Percentiles rank a stretch among this genome's conserved stretches.
phyloP scores from a whole-genome alignment of 2,329 filamentous ascomycete species.

The Didymella exigua region DNA sequence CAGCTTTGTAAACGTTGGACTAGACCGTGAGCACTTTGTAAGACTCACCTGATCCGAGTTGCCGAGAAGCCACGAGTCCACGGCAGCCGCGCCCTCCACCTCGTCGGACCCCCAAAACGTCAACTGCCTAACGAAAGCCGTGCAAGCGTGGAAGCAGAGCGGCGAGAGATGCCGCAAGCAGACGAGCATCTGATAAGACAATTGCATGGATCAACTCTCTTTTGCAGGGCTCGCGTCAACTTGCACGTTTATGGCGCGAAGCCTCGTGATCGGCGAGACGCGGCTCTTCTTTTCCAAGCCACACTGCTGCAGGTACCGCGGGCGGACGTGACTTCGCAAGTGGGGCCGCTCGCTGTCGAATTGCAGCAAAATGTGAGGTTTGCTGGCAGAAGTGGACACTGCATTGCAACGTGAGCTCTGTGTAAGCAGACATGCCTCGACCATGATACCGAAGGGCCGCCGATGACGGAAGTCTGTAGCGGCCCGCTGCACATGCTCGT shows the following conservation, averaged over 20 bases:
- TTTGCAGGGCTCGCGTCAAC: conserved; percentile 8
- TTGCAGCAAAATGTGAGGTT: conserved; percentile 2
- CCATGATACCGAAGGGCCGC: conserved; percentile 23
- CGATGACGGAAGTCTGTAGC: conserved; percentile 23
- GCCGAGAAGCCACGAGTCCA: conserved; percentile 3
- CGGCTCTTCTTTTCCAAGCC: conserved; percentile 7
- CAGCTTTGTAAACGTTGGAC: conserved; percentile 9
- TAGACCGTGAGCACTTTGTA: conserved; percentile 16
- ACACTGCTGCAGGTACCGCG: conserved; percentile 13
- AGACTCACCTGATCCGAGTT: conserved; percentile 8
- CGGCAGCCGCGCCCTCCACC: conserved; percentile 5
- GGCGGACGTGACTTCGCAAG: background rate
- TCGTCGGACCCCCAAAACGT: background rate
- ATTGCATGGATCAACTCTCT: background rate
- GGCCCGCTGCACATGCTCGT: conserved; percentile 21
- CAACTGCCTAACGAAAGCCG: background rate
- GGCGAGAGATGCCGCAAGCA: conserved; percentile 7
- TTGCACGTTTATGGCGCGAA: conserved; percentile 14
- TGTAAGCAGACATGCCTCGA: conserved; percentile 37
- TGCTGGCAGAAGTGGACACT: conserved; percentile 17
- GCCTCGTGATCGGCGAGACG: conserved; percentile 14
- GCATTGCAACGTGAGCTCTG: conserved; percentile 13
- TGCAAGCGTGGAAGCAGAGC: conserved; percentile 3
- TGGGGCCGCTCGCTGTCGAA: conserved; percentile 13
- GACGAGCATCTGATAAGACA: conserved; percentile 6